Percentiles rank a stretch among this genome's conserved stretches.
Conservation (phyloP, 2,329 filamentous ascomycete species). For the Botrytis deweyae region DNA sequence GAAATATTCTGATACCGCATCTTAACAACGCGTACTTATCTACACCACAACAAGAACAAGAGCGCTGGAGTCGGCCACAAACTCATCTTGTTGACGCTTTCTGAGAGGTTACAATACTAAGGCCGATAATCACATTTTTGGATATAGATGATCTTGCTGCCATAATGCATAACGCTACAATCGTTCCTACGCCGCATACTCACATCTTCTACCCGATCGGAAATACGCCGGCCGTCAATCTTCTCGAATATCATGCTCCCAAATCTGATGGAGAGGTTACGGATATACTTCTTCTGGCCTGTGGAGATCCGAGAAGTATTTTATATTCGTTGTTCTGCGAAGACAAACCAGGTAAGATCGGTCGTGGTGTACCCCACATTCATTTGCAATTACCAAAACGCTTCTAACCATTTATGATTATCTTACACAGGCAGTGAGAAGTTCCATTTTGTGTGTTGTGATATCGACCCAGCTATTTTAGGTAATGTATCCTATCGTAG, state of each 20-base stretch:
- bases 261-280: neutral
- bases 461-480: neutral
- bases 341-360: constrained; percentile 17
- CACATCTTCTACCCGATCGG: neutral
- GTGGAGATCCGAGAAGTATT: constrained; percentile 19
- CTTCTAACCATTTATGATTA: neutral
- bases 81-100: neutral
- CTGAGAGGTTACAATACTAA: neutral
- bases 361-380: neutral
- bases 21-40: neutral
- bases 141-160: neutral
- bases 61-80: neutral
- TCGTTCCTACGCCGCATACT: neutral
- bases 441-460: neutral
- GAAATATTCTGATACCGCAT: neutral
- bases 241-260: constrained; percentile 6
- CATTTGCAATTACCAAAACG: neutral
- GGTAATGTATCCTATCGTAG: neutral
- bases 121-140: neutral
- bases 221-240: neutral
- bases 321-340: constrained; percentile 20
- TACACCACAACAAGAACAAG: neutral
- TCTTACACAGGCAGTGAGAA: neutral
- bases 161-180: neutral
- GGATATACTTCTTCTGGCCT: constrained; percentile 18